Base-by-base conservation (phyloP, 163 green algal species). In the Volvox carteri region DNA sequence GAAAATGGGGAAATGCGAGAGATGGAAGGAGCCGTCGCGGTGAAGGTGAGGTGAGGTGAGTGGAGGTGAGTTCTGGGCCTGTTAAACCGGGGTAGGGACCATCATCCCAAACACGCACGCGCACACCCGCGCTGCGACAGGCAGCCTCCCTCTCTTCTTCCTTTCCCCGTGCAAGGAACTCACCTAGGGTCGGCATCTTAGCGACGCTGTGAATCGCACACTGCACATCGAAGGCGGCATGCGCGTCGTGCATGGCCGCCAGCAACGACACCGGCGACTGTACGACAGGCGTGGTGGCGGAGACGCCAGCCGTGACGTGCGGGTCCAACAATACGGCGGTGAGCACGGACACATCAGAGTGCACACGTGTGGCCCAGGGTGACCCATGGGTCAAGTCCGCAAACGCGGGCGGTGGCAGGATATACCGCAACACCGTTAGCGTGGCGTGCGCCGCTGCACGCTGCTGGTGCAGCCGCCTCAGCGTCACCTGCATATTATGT, bases 391-490 rank as follows among this genome's bases (percentile, higher is more conserved):
- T 78, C 25, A 86, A 60, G 62, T 86, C 79, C n/a, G 62, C 18
- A 30, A 86, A 78, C 0, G 79, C 79, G 16, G 79, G 79, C 79
- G 79, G n/a, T 14, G 79, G 79, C 60, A 86, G 79, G 58, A 86
- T 54, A 42, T 86, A 72, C 19, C 79, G 79, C 62, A 86, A 60
- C 60, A 86, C 44, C 5, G 62, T 48, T 6, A 86, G 62, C 8
- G 79, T 86, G 37, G 79, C 79, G 44, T 78, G 62, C 0, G 60
- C 79, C 14, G 79, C 79, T 16, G 79, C 79, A 30, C 79, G 60
- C 79, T 86, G 79, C 79, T 86, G 79, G 62, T 86, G 79, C 44
- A 35, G 44, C 0, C 79, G 60, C 16, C 79, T 41, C 30, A 86
- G 79, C 37, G n/a, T 68, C 4, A 86, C 79, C 79, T 86, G 79